Conservation (phyloP, 169 alveolate species). For the Plasmodium yoelii region DNA sequence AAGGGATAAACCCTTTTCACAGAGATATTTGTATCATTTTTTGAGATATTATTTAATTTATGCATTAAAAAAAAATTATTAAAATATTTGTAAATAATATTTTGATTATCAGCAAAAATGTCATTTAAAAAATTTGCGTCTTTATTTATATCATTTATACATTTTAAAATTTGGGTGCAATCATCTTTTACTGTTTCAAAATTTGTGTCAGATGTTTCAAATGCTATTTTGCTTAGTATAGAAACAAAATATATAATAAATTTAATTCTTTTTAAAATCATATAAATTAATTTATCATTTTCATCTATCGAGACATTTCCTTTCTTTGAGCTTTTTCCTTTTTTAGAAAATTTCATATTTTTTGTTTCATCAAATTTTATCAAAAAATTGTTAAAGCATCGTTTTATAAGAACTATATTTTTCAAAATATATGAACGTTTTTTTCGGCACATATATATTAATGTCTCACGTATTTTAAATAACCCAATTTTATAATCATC, state of each 20-base stretch:
- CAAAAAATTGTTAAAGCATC: conserved; percentile 27
- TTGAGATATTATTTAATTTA: conserved; percentile 27
- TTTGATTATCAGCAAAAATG: not conserved
- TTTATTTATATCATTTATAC: conserved; percentile 20
- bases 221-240: conserved; percentile 19
- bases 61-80: conserved; percentile 67
- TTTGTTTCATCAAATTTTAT: conserved; percentile 11
- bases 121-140: conserved; percentile 9
- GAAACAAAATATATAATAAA: conserved; percentile 25
- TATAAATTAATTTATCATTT: not conserved
- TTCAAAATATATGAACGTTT: conserved; percentile 36
- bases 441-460: conserved; percentile 39
- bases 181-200: conserved; percentile 16
- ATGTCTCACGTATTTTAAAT: conserved; percentile 20
- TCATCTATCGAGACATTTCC: not conserved
- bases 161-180: conserved; percentile 33
- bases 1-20: conserved; percentile 23
- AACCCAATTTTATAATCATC: conserved; percentile 66
- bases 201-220: conserved; percentile 15
- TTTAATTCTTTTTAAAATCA: conserved; percentile 31
- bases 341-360: not conserved
- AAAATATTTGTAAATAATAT: conserved; percentile 26
- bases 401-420: conserved; percentile 47
- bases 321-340: not conserved
- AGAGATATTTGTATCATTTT: conserved; percentile 48